Evolutionary conservation across 1,284 basidiomycete genomes (phyloP), one percentile per base, ranked within the genome.

Genomic region (Wallemia hederae): DNA sequence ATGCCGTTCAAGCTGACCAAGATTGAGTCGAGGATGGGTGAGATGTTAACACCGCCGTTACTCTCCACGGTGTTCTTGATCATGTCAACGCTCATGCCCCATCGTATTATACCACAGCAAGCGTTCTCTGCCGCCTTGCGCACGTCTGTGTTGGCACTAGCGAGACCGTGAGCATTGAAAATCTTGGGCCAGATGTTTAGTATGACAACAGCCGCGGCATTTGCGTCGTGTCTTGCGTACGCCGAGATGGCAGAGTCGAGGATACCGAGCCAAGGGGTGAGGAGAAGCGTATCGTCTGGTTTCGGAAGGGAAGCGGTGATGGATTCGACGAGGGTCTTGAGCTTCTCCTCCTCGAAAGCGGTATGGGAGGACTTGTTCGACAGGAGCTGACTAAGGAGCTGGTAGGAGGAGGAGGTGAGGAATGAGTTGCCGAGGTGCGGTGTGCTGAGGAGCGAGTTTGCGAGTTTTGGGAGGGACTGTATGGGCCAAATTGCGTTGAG

Each of bases 111-210:
- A 49, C 39, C 39, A 22, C 39, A 49, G 39, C 11, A 27, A 24
- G 24, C 34, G 22, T 31, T 69, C 2, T 72, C 72, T 61, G 76
- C 74, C 60, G 77, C 76, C 57, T 72, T 69, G 15, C 75, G 69
- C 0, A 77, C 76, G 29, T 75, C 69, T 5, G 64, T 73, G 70
- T 60, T 62, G 59, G 61, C 64, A 29, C 63, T 67, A 60, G 62
- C 63, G 55, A 60, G 70, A 62, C 29, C 55, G 31, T 24, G 55
- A 56, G 49, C 55, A 61, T 31, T 59, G 63, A 24, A 49, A 22
- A 49, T 5, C 59, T 24, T n/a, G 56, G 24, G 19, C 24, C 34
- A 19, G 31, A 27, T 22, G 24, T 28, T 49, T 5, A 49, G 19
- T 5, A 49, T 49, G 5, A 49, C 11, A 22, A 49, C 14, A 17